phyloP scores from a whole-genome alignment of 495 filamentous ascomycete genomes.

The Bathelium albidoporum region DNA sequence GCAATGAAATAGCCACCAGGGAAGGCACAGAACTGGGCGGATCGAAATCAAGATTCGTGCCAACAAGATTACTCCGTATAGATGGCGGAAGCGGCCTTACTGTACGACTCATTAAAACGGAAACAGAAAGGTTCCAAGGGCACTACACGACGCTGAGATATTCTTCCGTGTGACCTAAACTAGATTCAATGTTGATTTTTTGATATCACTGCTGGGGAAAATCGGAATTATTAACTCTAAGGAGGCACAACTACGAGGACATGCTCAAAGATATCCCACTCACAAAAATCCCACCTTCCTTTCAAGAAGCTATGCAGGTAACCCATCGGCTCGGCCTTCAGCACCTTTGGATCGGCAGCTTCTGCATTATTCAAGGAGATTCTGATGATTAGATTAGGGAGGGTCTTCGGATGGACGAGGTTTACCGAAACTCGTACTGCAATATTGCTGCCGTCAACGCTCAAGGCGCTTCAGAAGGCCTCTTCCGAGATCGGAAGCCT shows the following conservation, averaged over 20 bases:
- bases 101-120: background rate
- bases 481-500: conserved; percentile 4
- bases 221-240: background rate
- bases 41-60: background rate
- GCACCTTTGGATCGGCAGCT: conserved; percentile 7
- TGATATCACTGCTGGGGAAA: conserved; percentile 6
- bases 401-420: conserved; percentile 4
- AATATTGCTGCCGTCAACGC: conserved; percentile 7
- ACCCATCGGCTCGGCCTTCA: background rate
- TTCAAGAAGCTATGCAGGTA: conserved; percentile 6
- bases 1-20: background rate
- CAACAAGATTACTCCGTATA: background rate
- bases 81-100: background rate
- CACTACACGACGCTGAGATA: background rate
- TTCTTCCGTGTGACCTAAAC: background rate
- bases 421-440: conserved; percentile 7
- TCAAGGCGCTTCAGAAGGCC: background rate
- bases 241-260: background rate
- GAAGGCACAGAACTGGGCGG: background rate
- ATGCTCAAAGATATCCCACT: conserved; percentile 4
- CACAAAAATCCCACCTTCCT: background rate
- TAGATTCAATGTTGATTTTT: background rate
- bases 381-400: conserved; percentile 5
- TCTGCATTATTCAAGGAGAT: conserved; percentile 12
- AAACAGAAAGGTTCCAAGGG: background rate